A percentile compares a stretch with the other conserved stretches of the same genome.
These are phyloP conservation scores for Hippophae gyantsensis DNA, from an alignment of 306 rosid genomes.

Conservation along the genomic window DNA sequence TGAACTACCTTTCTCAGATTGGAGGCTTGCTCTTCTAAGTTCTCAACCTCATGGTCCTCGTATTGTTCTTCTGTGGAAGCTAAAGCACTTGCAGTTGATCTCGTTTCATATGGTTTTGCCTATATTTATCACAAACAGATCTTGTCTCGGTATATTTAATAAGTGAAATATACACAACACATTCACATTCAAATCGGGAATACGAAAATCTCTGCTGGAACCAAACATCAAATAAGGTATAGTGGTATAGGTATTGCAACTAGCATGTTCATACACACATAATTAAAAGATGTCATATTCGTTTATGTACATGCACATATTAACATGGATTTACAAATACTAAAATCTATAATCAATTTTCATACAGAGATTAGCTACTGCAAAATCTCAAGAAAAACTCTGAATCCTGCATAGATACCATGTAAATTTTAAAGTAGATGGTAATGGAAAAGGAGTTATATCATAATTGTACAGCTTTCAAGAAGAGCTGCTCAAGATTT, in stretches of 20 bases:
- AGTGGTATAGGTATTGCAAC: neutral
- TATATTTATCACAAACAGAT: conserved; percentile 15
- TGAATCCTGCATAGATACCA: no score
- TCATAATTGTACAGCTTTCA: no score
- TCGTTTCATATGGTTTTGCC: conserved; percentile 51
- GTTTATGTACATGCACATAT: no score
- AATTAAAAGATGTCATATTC: neutral
- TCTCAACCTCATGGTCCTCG: conserved; percentile 65
- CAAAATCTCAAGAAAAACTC: no score
- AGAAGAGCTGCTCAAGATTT: no score
- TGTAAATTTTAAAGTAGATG: no score
- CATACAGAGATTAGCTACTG: no score
- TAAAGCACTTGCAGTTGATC: conserved; percentile 38
- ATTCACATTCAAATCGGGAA: neutral
- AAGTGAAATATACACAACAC: neutral
- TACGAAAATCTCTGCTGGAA: neutral
- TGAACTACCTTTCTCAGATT: conserved; percentile 56
- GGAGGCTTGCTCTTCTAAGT: conserved; percentile 62
- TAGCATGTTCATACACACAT: neutral
- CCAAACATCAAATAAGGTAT: neutral
- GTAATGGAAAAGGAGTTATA: no score
- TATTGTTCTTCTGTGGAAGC: conserved; percentile 38
- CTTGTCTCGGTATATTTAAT: conserved; percentile 11
- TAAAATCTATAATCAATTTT: no score
- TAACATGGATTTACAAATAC: no score